Base-by-base conservation (phyloP, 2,329 filamentous ascomycete genomes). In the Fusarium sambucinum region DNA sequence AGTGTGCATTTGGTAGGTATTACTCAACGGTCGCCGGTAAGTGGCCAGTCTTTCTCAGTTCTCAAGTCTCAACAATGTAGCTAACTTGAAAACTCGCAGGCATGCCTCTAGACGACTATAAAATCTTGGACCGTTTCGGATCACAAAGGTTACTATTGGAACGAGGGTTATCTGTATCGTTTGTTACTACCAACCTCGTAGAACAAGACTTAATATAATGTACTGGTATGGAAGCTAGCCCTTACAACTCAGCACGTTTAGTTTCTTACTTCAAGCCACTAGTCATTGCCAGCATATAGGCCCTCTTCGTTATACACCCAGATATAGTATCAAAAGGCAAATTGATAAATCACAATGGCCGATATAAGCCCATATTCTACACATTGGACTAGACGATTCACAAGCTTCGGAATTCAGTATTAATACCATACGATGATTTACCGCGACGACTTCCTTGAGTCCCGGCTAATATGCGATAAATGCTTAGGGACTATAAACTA, bases 61-160 rank as follows among this genome's bases (percentile, higher is more conserved):
- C 11, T 42, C n/a, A 38, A 35, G 9, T 11, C 33, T 33, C 44
- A 32, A 25, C 16, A 10, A 13, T 27, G 8, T 6, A 10, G 17
- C 21, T 35, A 17, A 48, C 19, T 23, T 17, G 19, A n/a, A 17
- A 16, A 8, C 23, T 23, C 6, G 27, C 11, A 12, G 13, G 7
- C 2, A 1, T 17, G 11, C 2, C 21, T 32, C 11, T n/a, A 12
- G n/a, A 12, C 19, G 16, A 3, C 11, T 9, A 3, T 12, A 17
- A 4, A 12, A 10, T 16, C 10, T 6, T 7, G 2, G 9, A 17
- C 16, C 5, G 27, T n/a, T 17, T 3, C 16, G 10, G 10, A 27
- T 17, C 21, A 25, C 10, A 25, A 6, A 12, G 5, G 16, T 8
- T 25, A 13, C 40, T 25, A 27, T 62, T 84, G 84, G 32, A 87